A percentile compares a stretch with the other conserved stretches of the same genome.
These are phyloP conservation scores for Cyclocybe cylindracea DNA, from an alignment of 768 basidiomycete species.

Conservation along the genomic window DNA sequence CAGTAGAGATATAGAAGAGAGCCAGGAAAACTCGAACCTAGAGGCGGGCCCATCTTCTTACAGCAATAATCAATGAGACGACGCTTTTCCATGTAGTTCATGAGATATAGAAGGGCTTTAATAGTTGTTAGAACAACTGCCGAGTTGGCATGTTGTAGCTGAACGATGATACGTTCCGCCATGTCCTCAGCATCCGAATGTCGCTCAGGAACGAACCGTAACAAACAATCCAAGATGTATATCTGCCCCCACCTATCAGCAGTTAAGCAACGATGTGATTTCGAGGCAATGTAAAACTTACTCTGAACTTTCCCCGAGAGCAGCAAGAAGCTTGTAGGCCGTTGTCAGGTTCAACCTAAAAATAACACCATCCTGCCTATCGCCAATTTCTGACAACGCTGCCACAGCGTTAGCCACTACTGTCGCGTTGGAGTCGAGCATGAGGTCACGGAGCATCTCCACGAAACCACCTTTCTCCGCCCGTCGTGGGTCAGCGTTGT, in stretches of 20 bases:
- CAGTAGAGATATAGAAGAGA: not conserved
- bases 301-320: constrained; percentile 97
- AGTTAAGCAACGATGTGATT: constrained; percentile 10
- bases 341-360: constrained; percentile 87
- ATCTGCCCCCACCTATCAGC: constrained; percentile 92
- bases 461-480: constrained; percentile 93
- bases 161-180: constrained; percentile 92
- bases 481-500: constrained; percentile 81
- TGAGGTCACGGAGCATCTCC: constrained; percentile 84
- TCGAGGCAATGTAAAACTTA: constrained; percentile 42
- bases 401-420: constrained; percentile 98
- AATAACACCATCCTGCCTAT: constrained; percentile 91
- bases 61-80: constrained; percentile 86
- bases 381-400: constrained; percentile 94
- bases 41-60: constrained; percentile 96
- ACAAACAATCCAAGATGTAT: constrained; percentile 91
- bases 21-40: constrained; percentile 55
- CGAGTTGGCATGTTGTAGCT: constrained; percentile 97
- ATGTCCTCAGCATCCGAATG: constrained; percentile 89
- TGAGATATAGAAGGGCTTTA: constrained; percentile 92
- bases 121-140: constrained; percentile 99
- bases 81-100: constrained; percentile 98
- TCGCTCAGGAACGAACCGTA: constrained; percentile 91
- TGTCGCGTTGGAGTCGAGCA: constrained; percentile 93
- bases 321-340: constrained; percentile 87